Percentiles rank a stretch among this genome's conserved stretches.
Evolutionary conservation across 2,329 filamentous ascomycete genomes (phyloP).

Genomic region (Cordyceps militaris): DNA sequence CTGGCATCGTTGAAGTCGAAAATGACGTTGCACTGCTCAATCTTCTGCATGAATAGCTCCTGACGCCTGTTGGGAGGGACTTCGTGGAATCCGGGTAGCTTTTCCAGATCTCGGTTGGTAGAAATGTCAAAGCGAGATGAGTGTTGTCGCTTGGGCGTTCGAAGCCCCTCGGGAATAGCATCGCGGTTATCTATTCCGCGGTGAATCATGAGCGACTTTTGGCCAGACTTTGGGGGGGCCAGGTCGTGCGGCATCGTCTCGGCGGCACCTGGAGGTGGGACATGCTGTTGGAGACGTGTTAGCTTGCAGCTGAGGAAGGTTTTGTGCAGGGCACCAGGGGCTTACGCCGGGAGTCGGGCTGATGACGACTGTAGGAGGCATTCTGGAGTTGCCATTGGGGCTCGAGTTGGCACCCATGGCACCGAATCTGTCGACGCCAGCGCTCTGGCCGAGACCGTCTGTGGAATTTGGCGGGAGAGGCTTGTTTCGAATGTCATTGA

Average conservation of each 20-base stretch:
- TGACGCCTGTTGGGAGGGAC: constrained; percentile 90
- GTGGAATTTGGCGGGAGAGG: constrained; percentile 55
- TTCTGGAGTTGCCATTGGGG: constrained; percentile 33
- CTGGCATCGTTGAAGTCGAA: constrained; percentile 99
- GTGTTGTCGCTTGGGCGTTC: constrained; percentile 93
- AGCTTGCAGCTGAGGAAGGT: background rate
- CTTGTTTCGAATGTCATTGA: constrained; percentile 82
- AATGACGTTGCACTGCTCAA: constrained; percentile 99
- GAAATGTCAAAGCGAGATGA: constrained; percentile 98
- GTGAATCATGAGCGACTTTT: constrained; percentile 83
- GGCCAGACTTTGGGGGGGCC: constrained; percentile 82
- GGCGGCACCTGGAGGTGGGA: constrained; percentile 83
- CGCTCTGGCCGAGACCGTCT: constrained; percentile 27
- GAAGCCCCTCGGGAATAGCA: constrained; percentile 79
- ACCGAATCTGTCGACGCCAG: constrained; percentile 36
- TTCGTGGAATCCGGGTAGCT: constrained; percentile 95
- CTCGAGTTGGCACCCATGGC: constrained; percentile 27
- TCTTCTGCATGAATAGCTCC: constrained; percentile 99
- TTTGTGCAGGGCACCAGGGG: background rate
- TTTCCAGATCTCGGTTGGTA: constrained; percentile 91
- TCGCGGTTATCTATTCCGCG: constrained; percentile 86
- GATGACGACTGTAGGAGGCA: constrained; percentile 85
- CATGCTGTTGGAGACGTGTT: constrained; percentile 54
- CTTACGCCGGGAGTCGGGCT: constrained; percentile 88
- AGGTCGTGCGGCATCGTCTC: constrained; percentile 98